A percentile compares a stretch with the other conserved stretches of the same genome.
These are phyloP conservation scores for Pseudogymnoascus sp. DNA, from an alignment of 2,329 filamentous ascomycete species.

Conservation along the genomic window DNA sequence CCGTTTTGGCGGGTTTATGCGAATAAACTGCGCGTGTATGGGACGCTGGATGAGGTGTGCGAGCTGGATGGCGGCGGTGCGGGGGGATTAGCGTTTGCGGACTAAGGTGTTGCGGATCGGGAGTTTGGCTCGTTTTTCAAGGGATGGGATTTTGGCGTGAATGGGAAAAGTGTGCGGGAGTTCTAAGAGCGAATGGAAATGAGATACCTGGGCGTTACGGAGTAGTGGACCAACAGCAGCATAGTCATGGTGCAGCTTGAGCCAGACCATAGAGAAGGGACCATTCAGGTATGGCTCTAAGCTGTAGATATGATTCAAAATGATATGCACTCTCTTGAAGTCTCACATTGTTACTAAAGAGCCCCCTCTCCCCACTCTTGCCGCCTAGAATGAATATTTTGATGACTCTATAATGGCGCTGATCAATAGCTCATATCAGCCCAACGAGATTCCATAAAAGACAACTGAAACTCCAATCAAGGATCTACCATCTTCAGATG, in stretches of 20 bases:
- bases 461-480: not conserved
- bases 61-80: conserved; percentile 14
- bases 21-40: conserved; percentile 28
- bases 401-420: too few relatives aligned
- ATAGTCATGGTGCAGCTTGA: not conserved
- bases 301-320: not conserved
- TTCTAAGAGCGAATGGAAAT: not conserved
- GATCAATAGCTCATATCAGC: too few relatives aligned
- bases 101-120: not conserved
- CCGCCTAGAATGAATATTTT: not conserved
- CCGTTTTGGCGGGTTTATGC: conserved; percentile 25
- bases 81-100: not conserved
- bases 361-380: not conserved
- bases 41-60: conserved; percentile 22
- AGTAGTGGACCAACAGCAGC: not conserved
- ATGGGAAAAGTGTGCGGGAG: not conserved
- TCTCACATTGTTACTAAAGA: not conserved
- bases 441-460: not conserved
- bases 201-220: not conserved
- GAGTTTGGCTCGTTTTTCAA: not conserved
- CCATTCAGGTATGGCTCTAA: not conserved
- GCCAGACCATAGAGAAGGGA: not conserved
- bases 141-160: not conserved
- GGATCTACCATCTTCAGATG: too few relatives aligned
- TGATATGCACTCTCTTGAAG: not conserved